Conservation (phyloP, 2,329 filamentous ascomycete species). For the Exophiala bonariae region DNA sequence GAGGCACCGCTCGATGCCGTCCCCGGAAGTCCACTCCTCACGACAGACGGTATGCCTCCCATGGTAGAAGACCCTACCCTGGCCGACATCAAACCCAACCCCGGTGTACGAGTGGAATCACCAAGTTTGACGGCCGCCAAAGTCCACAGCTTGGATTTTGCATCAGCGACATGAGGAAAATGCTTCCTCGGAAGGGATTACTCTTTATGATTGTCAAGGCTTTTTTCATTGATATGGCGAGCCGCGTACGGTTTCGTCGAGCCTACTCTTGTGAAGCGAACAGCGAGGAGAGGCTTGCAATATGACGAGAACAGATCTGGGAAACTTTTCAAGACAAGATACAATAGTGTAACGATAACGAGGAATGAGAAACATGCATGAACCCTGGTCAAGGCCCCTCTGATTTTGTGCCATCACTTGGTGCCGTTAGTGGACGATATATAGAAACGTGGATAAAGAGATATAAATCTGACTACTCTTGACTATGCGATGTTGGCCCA, state of each 20-base stretch:
- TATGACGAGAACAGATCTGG: too few species aligned
- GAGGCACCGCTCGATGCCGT: conserved; percentile 79
- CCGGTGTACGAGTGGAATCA: conserved; percentile 24
- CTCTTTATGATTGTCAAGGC: not conserved
- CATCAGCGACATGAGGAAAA: conserved; percentile 6
- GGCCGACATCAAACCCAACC: conserved; percentile 18
- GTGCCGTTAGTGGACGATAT: too few species aligned
- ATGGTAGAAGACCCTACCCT: conserved; percentile 1
- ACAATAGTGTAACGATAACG: conserved; percentile 22
- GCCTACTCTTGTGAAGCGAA: too few species aligned
- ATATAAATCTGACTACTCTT: too few species aligned
- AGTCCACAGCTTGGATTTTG: conserved; percentile 28
- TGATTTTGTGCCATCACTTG: too few species aligned
- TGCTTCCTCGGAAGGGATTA: too few species aligned
- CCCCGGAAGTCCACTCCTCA: conserved; percentile 34
- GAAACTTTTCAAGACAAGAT: not conserved
- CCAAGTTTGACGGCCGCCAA: conserved; percentile 23
- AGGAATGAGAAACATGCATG: conserved; percentile 11
- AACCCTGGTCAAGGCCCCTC: too few species aligned
- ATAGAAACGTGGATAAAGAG: too few species aligned
- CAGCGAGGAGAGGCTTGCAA: too few species aligned
- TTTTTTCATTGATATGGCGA: too few species aligned
- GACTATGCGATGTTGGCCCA: too few species aligned
- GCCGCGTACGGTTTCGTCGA: too few species aligned
- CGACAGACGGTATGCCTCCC: conserved; percentile 8